phyloP scores from a whole-genome alignment of 495 filamentous ascomycete genomes.

The Lasiosphaeria hispida region DNA sequence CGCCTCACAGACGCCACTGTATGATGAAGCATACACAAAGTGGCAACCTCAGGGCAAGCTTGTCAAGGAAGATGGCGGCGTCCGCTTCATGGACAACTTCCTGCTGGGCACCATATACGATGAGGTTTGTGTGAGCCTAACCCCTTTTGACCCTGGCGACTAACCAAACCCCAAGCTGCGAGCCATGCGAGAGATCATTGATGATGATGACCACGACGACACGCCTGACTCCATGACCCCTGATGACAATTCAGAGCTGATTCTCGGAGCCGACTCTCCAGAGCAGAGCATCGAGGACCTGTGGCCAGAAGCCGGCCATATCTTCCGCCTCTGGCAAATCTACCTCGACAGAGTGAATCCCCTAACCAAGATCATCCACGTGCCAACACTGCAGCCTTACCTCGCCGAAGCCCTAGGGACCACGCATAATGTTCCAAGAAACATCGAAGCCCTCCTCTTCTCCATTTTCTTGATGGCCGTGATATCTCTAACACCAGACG shows the following conservation, averaged over 20 bases:
- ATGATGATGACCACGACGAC: conserved; percentile 37
- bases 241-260: conserved; percentile 40
- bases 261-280: conserved; percentile 31
- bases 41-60: conserved; percentile 44
- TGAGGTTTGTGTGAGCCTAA: conserved; percentile 34
- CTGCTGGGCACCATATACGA: conserved; percentile 41
- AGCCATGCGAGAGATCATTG: conserved; percentile 48
- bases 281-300: conserved; percentile 38
- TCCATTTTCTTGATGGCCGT: conserved; percentile 52
- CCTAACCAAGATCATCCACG: conserved; percentile 67
- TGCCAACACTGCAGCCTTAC: conserved; percentile 57
- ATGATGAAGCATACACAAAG: conserved; percentile 27
- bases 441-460: conserved; percentile 52
- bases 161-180: conserved; percentile 32
- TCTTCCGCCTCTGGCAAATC: conserved; percentile 68
- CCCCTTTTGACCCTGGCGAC: not conserved
- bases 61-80: conserved; percentile 42
- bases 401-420: conserved; percentile 43
- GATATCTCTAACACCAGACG: conserved; percentile 45
- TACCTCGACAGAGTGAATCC: conserved; percentile 68
- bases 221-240: conserved; percentile 25
- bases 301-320: conserved; percentile 63
- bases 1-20: conserved; percentile 13
- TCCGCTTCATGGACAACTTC: conserved; percentile 46
- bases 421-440: conserved; percentile 43